phyloP scores from a whole-genome alignment of 1,284 basidiomycete genomes.

The Quambalaria eucalypti region DNA sequence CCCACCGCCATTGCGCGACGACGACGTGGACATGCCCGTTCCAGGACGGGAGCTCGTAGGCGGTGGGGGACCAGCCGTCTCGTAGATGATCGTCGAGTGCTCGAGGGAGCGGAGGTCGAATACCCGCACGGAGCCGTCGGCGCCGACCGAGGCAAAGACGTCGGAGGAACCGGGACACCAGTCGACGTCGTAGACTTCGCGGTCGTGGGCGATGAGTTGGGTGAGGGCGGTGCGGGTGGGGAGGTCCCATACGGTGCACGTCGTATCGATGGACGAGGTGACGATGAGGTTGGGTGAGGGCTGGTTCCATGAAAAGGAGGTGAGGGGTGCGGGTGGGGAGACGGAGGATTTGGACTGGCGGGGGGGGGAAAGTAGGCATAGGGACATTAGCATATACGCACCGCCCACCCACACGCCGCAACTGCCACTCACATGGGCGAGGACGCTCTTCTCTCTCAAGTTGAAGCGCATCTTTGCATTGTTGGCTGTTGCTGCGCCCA shows the following conservation, averaged over 20 bases:
- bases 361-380: not conserved
- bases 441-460: constrained; percentile 40
- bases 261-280: constrained; percentile 56
- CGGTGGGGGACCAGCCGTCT: constrained; percentile 49
- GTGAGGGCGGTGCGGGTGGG: constrained; percentile 90
- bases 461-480: constrained; percentile 17
- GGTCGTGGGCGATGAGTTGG: constrained; percentile 80
- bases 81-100: constrained; percentile 96
- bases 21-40: not conserved
- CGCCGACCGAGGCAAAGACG: constrained; percentile 96
- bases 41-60: constrained; percentile 10
- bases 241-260: constrained; percentile 68
- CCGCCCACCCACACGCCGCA: not conserved
- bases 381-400: not conserved
- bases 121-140: constrained; percentile 88
- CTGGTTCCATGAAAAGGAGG: constrained; percentile 45
- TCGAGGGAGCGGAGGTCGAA: constrained; percentile 93
- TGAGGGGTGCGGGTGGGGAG: constrained; percentile 42
- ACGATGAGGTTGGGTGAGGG: constrained; percentile 46
- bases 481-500: not conserved
- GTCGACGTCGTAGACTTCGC: constrained; percentile 92
- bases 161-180: constrained; percentile 98
- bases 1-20: constrained; percentile 1
- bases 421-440: constrained; percentile 24
- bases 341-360: constrained; percentile 35